Evolutionary conservation across 164 flowering plant species (phyloP), one percentile per base, ranked within the genome.

Genomic region (Annona squamosa): DNA sequence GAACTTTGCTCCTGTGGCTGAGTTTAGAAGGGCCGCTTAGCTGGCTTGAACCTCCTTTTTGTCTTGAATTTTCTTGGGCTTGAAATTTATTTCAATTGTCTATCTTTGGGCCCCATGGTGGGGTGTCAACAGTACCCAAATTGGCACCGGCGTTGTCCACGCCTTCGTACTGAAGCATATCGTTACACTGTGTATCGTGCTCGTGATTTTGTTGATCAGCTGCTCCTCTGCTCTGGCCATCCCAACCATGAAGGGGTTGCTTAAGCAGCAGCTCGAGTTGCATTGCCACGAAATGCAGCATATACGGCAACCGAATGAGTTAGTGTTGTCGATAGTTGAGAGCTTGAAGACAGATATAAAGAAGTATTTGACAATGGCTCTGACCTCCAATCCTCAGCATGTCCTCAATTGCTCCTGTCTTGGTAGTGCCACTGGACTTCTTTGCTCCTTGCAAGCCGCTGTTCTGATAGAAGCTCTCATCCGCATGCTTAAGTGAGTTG

Each of bases 331-430:
- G 37, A 67, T 13, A 3, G 71, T 76, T 19, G 43, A 76, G 72
- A 84, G 76, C 68, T 75, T 89, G 17, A 83, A 48, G 46, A 77
- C 80, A 48, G 84, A 81, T 48, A 59, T 89, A 41, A 80, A 16
- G 67, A 2, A 26, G 37, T 41, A 19, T 64, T 2, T 10, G 67
- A 6, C 10, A 43, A 64, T 64, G 1, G 67, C 67, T 19, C 43
- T 19, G 12, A 64, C 37, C 37, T 6, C 42, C 26, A 64, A 43
- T 64, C 67, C 67, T 64, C 67, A 64, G 67, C 37, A 64, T 64
- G 67, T 26, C 9, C 4, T 64, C 42, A 41, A 43, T 7, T 43
- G 43, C 67, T 64, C 67, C 42, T 5, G 0, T 10, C 19, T 7
- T 2, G 12, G 67, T 13, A 2, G 13, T 19, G 67, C 67, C 37